Conservation (phyloP, 2,329 filamentous ascomycete genomes). For the Aureobasidium sp. region DNA sequence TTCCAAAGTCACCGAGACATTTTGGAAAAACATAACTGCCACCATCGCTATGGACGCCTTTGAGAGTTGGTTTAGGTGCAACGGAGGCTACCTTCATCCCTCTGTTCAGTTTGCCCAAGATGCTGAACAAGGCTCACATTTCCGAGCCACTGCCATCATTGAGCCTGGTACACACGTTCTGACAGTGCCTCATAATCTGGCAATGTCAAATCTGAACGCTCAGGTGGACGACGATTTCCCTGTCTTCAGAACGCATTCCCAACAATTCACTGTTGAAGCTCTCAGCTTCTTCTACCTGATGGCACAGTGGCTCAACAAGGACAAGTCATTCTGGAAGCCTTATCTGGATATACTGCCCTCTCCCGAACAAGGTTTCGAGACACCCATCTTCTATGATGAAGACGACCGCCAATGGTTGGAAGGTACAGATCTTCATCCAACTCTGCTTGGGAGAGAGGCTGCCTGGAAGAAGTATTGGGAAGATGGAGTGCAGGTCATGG, state of each 20-base stretch:
- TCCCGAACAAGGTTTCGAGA: slow-evolving; percentile 25
- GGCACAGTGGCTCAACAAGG: slow-evolving; percentile 26
- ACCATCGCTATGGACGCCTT: slow-evolving; percentile 16
- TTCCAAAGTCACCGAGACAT: background rate
- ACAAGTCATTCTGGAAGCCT: slow-evolving; percentile 30
- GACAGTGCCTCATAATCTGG: slow-evolving; percentile 26
- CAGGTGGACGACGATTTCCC: slow-evolving; percentile 28
- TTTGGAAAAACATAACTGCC: background rate
- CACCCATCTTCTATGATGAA: slow-evolving; percentile 29
- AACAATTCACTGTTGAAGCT: slow-evolving; percentile 23
- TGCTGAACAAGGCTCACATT: slow-evolving; percentile 22
- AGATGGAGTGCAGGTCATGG: slow-evolving; percentile 25
- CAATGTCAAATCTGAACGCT: slow-evolving; percentile 30
- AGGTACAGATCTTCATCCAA: slow-evolving; percentile 29
- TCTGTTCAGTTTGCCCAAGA: slow-evolving; percentile 21
- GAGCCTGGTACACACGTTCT: slow-evolving; percentile 19
- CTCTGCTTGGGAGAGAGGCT: slow-evolving; percentile 23
- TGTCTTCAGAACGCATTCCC: slow-evolving; percentile 22
- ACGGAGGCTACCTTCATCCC: slow-evolving; percentile 26
- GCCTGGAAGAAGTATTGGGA: slow-evolving; percentile 32
- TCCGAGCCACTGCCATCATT: slow-evolving; percentile 18
- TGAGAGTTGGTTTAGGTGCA: slow-evolving; percentile 24
- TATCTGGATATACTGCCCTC: slow-evolving; percentile 28
- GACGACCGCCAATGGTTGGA: slow-evolving; percentile 27
- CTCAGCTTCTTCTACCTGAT: slow-evolving; percentile 31